Percentiles rank a stretch among this genome's conserved stretches.
phyloP scores from a whole-genome alignment of 148 eudicot genomes.

The Spergularia marina region DNA sequence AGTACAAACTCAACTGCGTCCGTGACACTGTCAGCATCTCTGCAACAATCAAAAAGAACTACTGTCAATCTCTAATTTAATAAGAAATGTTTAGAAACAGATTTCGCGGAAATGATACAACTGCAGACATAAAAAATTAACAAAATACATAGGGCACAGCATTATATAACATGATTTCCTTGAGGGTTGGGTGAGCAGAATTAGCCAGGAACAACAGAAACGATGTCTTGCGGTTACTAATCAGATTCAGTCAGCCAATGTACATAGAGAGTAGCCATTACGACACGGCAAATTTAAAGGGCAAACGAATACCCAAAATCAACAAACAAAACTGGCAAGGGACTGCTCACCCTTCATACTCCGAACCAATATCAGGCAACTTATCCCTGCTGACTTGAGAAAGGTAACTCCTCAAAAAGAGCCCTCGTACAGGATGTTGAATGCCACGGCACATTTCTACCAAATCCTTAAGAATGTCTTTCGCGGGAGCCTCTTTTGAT shows the following conservation, averaged over 20 bases:
- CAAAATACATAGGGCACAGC: not conserved
- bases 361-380: conserved; percentile 95
- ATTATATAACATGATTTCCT: not conserved
- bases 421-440: conserved; percentile 96
- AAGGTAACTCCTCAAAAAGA: conserved; percentile 91
- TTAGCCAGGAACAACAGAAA: not conserved
- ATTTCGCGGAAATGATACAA: not conserved
- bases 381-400: conserved; percentile 96
- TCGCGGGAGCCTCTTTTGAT: conserved; percentile 98
- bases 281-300: not conserved
- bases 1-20: conserved; percentile 97
- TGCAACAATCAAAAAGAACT: conserved; percentile 37
- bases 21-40: conserved; percentile 85
- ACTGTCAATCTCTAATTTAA: conserved; percentile 18
- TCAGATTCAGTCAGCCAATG: not conserved
- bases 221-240: too few relatives aligned
- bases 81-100: not conserved
- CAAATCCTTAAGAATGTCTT: conserved; percentile 93
- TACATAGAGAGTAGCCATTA: not conserved
- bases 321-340: not conserved
- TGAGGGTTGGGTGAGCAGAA: not conserved
- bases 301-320: not conserved
- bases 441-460: conserved; percentile 99
- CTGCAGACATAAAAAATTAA: not conserved
- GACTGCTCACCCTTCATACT: conserved; percentile 89